Percentiles rank a stretch among this genome's conserved stretches.
These are phyloP conservation scores for Trichoderma atroviride DNA, from an alignment of 2,329 filamentous ascomycete genomes.

Conservation along the genomic window DNA sequence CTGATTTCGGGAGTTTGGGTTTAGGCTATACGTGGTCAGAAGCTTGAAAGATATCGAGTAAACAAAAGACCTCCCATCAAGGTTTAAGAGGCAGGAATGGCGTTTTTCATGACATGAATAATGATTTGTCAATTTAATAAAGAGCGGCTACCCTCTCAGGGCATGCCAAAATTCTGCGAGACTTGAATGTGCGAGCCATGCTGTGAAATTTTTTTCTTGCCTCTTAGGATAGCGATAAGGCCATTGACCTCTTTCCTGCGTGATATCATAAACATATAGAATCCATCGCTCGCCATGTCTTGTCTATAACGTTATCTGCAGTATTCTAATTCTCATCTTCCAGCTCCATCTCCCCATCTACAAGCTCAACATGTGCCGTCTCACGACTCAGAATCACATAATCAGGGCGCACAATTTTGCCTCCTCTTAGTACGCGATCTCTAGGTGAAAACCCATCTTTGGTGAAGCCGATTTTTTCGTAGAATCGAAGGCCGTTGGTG, in stretches of 20 bases:
- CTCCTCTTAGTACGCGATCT: conserved; percentile 56
- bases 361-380: conserved; percentile 36
- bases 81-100: conserved; percentile 24
- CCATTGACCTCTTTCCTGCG: not conserved
- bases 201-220: conserved; percentile 14
- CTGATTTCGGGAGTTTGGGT: conserved; percentile 30
- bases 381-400: conserved; percentile 63
- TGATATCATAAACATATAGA: not conserved
- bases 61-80: conserved; percentile 27
- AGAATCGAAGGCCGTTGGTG: conserved; percentile 59
- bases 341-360: not conserved
- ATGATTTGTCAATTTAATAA: conserved; percentile 19
- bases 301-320: not conserved
- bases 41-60: conserved; percentile 24
- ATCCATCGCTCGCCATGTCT: not conserved
- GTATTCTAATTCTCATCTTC: not conserved
- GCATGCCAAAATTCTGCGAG: conserved; percentile 19
- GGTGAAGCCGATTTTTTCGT: conserved; percentile 60
- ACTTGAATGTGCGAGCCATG: conserved; percentile 2
- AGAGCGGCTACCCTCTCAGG: not conserved
- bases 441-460: conserved; percentile 59
- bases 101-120: conserved; percentile 22
- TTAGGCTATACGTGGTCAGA: conserved; percentile 9
- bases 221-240: not conserved
- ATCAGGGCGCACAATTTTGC: conserved; percentile 56